Evolutionary conservation across 2,329 filamentous ascomycete genomes (phyloP), one percentile per base, ranked within the genome.

Genomic region (Cryphonectria radicalis): DNA sequence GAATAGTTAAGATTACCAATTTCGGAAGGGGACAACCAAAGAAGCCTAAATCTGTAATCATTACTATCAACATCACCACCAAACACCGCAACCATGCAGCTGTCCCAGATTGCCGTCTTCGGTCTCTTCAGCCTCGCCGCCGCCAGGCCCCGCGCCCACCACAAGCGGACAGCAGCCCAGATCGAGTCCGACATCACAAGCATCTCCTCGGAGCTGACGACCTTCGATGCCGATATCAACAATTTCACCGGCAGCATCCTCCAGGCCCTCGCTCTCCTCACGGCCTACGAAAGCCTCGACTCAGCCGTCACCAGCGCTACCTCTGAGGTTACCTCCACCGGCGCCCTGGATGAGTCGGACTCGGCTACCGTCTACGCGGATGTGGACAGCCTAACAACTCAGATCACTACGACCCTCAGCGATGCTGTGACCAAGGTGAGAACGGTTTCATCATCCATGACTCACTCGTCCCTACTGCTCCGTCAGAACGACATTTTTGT

Each of bases 361-460:
- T 72, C 68, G 11, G 68, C 60, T 0, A 70, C 71, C 25, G 66
- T 72, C 62, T 70, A 72, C 40, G n/a, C 71, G 10, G 60, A 63
- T 32, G 65, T 70, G 11, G 4, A 40, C 3, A 68, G 65, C 62
- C 59, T 72, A 43, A 72, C 71, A 3, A 50, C 62, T 4, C 65
- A 72, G 68, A 67, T 72, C 46, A 62, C 65, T 0, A 67, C 57
- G 17, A 72, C 71, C 0, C 60, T 72, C 0, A 35, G 62, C 1
- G 68, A 72, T 68, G 68, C 66, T 46, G 50, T 55, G 4, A 42
- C 53, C n/a, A 70, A 72, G 71, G 71, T 72, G n/a, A 6, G 42
- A 14, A 2, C 8, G 19, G 10, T 4, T 55, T 55, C 28, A 28
- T 25, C 13, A 2, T 7, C 14, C 42, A 6, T 57, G 6, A 53